phyloP scores from a whole-genome alignment of 2,329 filamentous ascomycete species.

The Pestalotiopsis sp. region DNA sequence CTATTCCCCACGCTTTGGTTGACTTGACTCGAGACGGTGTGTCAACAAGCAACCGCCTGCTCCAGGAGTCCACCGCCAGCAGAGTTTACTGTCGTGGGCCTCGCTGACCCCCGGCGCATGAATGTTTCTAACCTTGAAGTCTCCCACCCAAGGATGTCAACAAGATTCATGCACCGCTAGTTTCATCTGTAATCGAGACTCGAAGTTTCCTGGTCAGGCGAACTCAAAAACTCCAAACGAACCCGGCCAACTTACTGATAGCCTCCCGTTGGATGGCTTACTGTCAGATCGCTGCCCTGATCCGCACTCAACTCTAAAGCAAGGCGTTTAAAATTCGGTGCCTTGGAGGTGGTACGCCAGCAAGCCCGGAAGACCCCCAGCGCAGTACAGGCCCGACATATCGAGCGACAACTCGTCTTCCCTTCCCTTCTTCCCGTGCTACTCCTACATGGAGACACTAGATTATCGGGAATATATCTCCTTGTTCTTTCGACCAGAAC shows the following conservation, averaged over 20 bases:
- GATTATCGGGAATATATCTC: neutral
- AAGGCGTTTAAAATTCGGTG: neutral
- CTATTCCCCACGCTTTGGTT: neutral
- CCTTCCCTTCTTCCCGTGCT: neutral
- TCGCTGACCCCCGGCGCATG: neutral
- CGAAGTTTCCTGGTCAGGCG: neutral
- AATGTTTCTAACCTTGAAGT: conserved; percentile 1
- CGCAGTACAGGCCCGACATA: neutral
- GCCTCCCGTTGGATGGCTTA: neutral
- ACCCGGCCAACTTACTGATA: neutral
- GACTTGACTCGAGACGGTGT: neutral
- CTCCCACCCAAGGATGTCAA: neutral
- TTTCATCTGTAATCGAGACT: neutral
- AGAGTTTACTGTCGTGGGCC: conserved; percentile 2
- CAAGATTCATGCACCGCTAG: conserved; percentile 2
- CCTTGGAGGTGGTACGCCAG: neutral
- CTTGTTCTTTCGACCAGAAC: neutral
- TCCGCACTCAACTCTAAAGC: neutral
- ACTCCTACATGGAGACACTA: conserved; percentile 3
- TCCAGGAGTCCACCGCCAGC: neutral
- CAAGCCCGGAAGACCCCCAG: neutral
- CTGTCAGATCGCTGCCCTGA: neutral
- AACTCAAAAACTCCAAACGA: neutral
- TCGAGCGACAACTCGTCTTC: neutral
- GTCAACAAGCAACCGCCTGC: neutral